Conservation (phyloP, 768 basidiomycete genomes). For the Tylopilus sp. region DNA sequence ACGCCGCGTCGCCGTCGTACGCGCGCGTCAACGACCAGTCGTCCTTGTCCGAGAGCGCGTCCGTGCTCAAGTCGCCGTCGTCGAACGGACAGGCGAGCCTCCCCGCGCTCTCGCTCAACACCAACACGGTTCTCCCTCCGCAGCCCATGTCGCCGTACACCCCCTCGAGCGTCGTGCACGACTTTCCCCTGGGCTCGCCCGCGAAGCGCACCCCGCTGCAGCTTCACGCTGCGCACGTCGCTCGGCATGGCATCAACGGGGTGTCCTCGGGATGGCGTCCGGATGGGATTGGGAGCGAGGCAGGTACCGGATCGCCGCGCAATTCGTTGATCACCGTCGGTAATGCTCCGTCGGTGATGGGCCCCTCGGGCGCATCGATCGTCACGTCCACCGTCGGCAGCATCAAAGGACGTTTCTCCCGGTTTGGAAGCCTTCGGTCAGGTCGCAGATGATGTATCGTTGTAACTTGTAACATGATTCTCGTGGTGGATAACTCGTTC, state of each 20-base stretch:
- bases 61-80: conserved; percentile 46
- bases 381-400: conserved; percentile 62
- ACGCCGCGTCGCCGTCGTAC: conserved; percentile 38
- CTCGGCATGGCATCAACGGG: conserved; percentile 79
- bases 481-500: neutral
- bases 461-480: too few relatives aligned
- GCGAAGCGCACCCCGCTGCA: conserved; percentile 73
- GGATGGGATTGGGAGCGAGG: conserved; percentile 44
- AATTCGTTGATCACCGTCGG: conserved; percentile 76
- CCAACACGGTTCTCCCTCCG: conserved; percentile 44
- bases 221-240: conserved; percentile 74
- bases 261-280: conserved; percentile 70
- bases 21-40: conserved; percentile 42
- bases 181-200: conserved; percentile 17
- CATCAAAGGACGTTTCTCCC: conserved; percentile 71
- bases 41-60: conserved; percentile 46
- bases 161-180: conserved; percentile 19
- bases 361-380: conserved; percentile 52
- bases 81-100: conserved; percentile 37
- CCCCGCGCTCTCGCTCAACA: conserved; percentile 52
- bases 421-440: conserved; percentile 69
- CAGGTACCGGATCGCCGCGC: conserved; percentile 54
- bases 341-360: conserved; percentile 37
- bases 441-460: conserved; percentile 40
- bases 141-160: conserved; percentile 40